Evolutionary conservation across 2,329 filamentous ascomycete genomes (phyloP).

Genomic region (Apiospora malaysiana): DNA sequence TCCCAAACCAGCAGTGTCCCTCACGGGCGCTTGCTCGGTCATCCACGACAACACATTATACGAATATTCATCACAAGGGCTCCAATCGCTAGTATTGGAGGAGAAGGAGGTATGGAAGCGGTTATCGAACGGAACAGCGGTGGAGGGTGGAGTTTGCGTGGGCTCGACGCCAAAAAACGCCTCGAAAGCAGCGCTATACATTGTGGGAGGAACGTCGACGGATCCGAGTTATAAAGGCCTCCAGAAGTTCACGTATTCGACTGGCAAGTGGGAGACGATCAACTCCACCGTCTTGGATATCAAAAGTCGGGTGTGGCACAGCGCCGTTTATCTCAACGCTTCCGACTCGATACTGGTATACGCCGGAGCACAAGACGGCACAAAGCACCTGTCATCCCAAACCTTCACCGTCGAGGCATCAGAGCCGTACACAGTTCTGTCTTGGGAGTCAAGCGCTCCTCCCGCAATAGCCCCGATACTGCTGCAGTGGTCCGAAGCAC

Average conservation of each 20-base stretch:
- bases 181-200: constrained; percentile 70
- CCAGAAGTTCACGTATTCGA: constrained; percentile 68
- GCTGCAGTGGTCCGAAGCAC: constrained; percentile 72
- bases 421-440: constrained; percentile 66
- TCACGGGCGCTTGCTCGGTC: constrained; percentile 82
- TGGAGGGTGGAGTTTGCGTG: constrained; percentile 80
- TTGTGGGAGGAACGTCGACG: constrained; percentile 75
- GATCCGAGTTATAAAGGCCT: constrained; percentile 71
- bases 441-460: constrained; percentile 65
- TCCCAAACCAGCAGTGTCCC: constrained; percentile 70
- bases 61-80: constrained; percentile 76
- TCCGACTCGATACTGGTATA: constrained; percentile 80
- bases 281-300: constrained; percentile 55
- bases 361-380: constrained; percentile 72
- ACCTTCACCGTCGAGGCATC: constrained; percentile 76
- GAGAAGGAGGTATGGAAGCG: constrained; percentile 74
- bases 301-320: constrained; percentile 76
- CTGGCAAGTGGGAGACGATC: constrained; percentile 58
- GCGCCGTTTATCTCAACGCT: constrained; percentile 73
- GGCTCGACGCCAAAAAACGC: constrained; percentile 67
- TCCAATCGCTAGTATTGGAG: constrained; percentile 74
- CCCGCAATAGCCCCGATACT: constrained; percentile 74
- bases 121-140: constrained; percentile 69
- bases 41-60: constrained; percentile 85
- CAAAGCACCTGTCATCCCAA: constrained; percentile 65